phyloP scores from a whole-genome alignment of 352 stramenopile species.

The Lagenidium giganteum region DNA sequence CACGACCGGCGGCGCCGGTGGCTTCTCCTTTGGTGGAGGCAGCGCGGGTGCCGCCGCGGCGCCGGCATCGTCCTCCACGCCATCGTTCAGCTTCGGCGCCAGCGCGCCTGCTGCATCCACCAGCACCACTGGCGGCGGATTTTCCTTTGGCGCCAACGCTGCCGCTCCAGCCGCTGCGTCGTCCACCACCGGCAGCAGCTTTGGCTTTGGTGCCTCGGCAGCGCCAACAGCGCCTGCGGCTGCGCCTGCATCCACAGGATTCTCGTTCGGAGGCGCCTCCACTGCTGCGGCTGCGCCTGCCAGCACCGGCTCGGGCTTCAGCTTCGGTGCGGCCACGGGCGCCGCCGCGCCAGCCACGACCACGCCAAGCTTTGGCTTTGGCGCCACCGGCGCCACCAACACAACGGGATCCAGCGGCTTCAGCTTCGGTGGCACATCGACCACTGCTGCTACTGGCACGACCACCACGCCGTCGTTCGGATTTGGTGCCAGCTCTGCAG shows the following conservation, averaged over 20 bases:
- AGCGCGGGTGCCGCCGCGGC: slow-evolving; percentile 10
- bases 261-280: slow-evolving; percentile 18
- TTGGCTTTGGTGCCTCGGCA: slow-evolving; percentile 24
- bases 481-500: slow-evolving; percentile 12
- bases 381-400: slow-evolving; percentile 17
- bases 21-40: slow-evolving; percentile 22
- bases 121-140: slow-evolving; percentile 16
- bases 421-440: slow-evolving; percentile 29
- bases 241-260: slow-evolving; percentile 4
- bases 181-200: slow-evolving; percentile 24
- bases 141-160: slow-evolving; percentile 21
- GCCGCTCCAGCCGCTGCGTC: slow-evolving; percentile 9
- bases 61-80: neutral
- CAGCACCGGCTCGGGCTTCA: slow-evolving; percentile 21
- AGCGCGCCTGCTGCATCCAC: slow-evolving; percentile 6
- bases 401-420: slow-evolving; percentile 24
- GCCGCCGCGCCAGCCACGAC: slow-evolving; percentile 10
- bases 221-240: slow-evolving; percentile 7
- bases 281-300: slow-evolving; percentile 15
- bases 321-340: slow-evolving; percentile 20
- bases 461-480: slow-evolving; percentile 7
- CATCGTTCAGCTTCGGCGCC: slow-evolving; percentile 20
- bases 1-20: slow-evolving; percentile 12
- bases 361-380: slow-evolving; percentile 50
- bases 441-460: slow-evolving; percentile 6